Conservation (phyloP, 2,329 filamentous ascomycete species). For the Ciborinia camelliae region DNA sequence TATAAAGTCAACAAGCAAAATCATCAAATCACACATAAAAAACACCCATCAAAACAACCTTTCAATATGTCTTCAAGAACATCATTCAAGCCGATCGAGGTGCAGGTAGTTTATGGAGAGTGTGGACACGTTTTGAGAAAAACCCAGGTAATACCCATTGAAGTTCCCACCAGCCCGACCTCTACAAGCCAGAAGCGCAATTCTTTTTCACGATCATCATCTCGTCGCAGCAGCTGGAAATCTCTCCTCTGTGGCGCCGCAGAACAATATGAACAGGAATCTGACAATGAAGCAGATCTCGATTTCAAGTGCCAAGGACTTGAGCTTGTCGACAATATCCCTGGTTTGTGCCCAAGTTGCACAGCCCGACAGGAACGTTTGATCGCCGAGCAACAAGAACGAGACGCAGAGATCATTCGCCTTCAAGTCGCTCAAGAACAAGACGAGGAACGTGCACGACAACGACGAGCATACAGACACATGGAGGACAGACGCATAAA, state of each 20-base stretch:
- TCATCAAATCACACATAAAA: neutral
- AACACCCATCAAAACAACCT: neutral
- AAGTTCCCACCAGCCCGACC: neutral
- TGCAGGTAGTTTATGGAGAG: neutral
- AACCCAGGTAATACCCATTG: neutral
- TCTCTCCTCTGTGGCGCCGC: neutral
- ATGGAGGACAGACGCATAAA: neutral
- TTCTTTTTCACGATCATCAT: neutral
- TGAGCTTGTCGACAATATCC: neutral
- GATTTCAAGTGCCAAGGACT: neutral
- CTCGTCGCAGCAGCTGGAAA: constrained; percentile 13
- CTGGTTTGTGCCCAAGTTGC: neutral
- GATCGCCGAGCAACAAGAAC: neutral
- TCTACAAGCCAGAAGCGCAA: neutral
- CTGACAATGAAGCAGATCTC: constrained; percentile 8
- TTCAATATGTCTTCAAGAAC: constrained; percentile 1
- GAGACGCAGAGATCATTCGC: neutral
- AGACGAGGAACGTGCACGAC: constrained; percentile 8
- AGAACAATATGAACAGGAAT: neutral
- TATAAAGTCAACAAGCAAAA: neutral
- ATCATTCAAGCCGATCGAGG: constrained; percentile 5
- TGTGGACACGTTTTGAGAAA: neutral
- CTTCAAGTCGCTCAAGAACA: neutral
- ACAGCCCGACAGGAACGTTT: neutral
- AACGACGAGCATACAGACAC: neutral